Base-by-base conservation (phyloP, 495 filamentous ascomycete genomes). In the Hypoxylon subgilvum region DNA sequence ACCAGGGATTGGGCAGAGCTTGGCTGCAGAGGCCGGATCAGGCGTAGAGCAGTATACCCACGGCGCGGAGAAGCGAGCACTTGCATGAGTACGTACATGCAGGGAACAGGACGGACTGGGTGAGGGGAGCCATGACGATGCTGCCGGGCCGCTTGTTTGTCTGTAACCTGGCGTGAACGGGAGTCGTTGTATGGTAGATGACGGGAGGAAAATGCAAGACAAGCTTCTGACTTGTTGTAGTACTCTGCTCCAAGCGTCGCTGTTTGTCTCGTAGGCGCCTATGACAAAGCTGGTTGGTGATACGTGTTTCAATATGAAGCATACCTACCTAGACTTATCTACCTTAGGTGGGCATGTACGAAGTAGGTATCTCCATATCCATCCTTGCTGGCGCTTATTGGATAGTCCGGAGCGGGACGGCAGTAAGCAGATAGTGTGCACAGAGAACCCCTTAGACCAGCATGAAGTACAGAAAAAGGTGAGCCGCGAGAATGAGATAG, bases 31-130 rank as follows among this genome's bases (percentile, higher is more conserved):
- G 35, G 35, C 57, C 57, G 51, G 51, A 61, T 65, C 57, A 61
- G 62, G 62, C 50, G 62, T 61, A 65, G 62, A 64, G 61, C 49
- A 49, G 49, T 34, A 49, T 51, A 38, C 54, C 19, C 54, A 38
- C 54, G 44, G 61, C 61, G 61, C 49, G 54, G 61, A 64, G 54
- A 55, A 53, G 43, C 44, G 42, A 58, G 49, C 38, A 63, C 66
- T 47, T 67, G 62, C 65, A 70, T 68, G 42, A 64, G 58, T 57
- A 65, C n/a, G n/a, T n/a, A 52, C 69, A 64, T 64, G 61, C 61
- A 64, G 50, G 61, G 54, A 59, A 51, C 49, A 63, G 7, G 45
- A 42, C 38, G 27, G 54, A 64, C 61, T 64, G 61, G 54, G 42
- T 19, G 50, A 55, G 31, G 10, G 44, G 23, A 39, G 32, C 19